Evolutionary conservation across 2,329 filamentous ascomycete genomes (phyloP).

Genomic region (Meredithiella fracta): DNA sequence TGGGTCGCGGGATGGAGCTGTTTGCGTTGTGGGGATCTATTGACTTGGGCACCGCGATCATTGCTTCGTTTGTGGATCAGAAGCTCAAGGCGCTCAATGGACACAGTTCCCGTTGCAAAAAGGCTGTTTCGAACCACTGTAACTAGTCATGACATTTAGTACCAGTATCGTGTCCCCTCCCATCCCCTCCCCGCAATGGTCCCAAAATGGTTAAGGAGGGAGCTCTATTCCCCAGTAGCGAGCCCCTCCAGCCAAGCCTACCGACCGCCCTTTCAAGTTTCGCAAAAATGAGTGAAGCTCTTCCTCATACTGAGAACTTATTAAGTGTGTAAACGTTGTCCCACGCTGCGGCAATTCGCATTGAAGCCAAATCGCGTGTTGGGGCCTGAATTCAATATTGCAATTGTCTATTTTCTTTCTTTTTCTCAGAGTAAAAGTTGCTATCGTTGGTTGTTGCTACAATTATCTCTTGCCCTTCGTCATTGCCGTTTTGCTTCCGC

Average conservation of each 20-base stretch:
- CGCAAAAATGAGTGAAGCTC: not conserved
- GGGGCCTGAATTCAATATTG: not conserved
- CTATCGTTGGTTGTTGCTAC: too few species aligned
- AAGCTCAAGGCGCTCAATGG: not conserved
- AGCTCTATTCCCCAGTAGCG: not conserved
- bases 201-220: not conserved
- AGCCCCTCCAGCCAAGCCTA: not conserved
- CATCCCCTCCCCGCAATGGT: not conserved
- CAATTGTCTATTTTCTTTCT: not conserved
- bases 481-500: too few species aligned
- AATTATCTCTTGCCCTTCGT: too few species aligned
- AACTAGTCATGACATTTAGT: not conserved
- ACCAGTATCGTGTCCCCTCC: not conserved
- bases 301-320: not conserved
- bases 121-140: too few species aligned
- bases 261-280: not conserved
- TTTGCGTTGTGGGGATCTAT: too few species aligned
- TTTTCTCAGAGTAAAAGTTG: too few species aligned
- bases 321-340: not conserved
- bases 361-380: not conserved
- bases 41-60: not conserved
- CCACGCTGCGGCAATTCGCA: not conserved
- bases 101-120: not conserved
- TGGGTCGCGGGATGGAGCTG: too few species aligned
- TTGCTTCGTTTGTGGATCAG: not conserved